Evolutionary conservation across 805 yeast species (phyloP).

Genomic region (Starmerella ratchasimensis): DNA sequence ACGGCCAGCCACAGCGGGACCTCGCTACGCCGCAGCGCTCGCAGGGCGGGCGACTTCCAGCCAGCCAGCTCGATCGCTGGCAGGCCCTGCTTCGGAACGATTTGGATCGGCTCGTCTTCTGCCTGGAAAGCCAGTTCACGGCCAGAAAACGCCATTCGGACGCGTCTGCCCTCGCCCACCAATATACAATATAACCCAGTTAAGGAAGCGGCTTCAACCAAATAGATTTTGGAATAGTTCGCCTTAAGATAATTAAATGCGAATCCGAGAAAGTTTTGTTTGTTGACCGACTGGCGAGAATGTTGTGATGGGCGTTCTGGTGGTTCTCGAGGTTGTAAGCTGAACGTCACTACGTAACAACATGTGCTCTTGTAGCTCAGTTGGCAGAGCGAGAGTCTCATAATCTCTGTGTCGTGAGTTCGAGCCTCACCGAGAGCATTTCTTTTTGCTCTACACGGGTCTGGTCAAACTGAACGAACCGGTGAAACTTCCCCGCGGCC

Average conservation of each 20-base stretch:
- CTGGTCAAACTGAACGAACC: too few relatives aligned
- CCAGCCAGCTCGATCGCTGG: slow-evolving; percentile 53
- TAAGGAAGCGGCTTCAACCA: too few relatives aligned
- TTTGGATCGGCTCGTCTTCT: slow-evolving; percentile 59
- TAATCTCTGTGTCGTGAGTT: slow-evolving; percentile 17
- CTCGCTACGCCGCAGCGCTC: slow-evolving; percentile 52
- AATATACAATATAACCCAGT: too few relatives aligned
- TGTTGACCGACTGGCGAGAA: too few relatives aligned
- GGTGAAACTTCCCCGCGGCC: too few relatives aligned
- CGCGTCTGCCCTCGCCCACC: background rate
- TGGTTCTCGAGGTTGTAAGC: too few relatives aligned
- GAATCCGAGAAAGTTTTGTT: too few relatives aligned
- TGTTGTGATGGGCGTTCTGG: too few relatives aligned
- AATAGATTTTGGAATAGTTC: too few relatives aligned
- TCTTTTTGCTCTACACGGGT: background rate
- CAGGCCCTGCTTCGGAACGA: slow-evolving; percentile 68
- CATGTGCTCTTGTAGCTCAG: slow-evolving; percentile 13
- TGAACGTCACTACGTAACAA: background rate
- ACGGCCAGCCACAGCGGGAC: slow-evolving; percentile 86
- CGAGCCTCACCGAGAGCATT: slow-evolving; percentile 15
- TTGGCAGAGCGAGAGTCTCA: slow-evolving; percentile 16
- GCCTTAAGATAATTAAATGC: too few relatives aligned
- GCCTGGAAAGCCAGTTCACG: slow-evolving; percentile 71
- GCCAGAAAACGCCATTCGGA: slow-evolving; percentile 9
- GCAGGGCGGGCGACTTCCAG: slow-evolving; percentile 42